Percentiles rank a stretch among this genome's conserved stretches.
These are phyloP conservation scores for Thecamonas trahens DNA, from an alignment of 78 protist genomes.

Conservation along the genomic window DNA sequence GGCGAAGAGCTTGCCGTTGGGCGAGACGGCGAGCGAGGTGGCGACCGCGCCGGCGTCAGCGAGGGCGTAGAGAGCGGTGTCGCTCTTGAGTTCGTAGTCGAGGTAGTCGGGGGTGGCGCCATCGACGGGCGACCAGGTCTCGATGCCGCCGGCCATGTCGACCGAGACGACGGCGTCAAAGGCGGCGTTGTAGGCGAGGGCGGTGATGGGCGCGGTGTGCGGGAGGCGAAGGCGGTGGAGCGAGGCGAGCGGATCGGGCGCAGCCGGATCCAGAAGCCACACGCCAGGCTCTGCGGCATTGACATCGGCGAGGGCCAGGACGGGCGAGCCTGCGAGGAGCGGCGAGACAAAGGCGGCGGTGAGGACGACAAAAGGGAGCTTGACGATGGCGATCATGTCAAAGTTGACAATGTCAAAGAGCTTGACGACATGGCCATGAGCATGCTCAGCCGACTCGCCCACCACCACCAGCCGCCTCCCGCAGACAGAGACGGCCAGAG, in stretches of 20 bases:
- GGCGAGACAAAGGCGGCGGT: slow-evolving; percentile 39
- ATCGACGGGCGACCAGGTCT: slow-evolving; percentile 59
- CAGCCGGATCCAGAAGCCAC: no score
- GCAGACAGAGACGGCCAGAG: slow-evolving; percentile 3
- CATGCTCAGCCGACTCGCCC: slow-evolving; percentile 49
- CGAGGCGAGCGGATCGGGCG: background rate
- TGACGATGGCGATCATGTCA: slow-evolving; percentile 74
- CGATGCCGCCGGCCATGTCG: slow-evolving; percentile 62
- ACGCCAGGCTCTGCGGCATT: no score
- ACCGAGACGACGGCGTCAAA: slow-evolving; percentile 24
- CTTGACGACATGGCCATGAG: no score
- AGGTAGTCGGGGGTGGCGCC: background rate
- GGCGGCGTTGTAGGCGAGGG: slow-evolving; percentile 14
- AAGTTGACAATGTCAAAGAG: slow-evolving; percentile 73
- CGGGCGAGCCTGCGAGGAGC: background rate
- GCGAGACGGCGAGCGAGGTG: slow-evolving; percentile 36
- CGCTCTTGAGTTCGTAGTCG: slow-evolving; percentile 53
- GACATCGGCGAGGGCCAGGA: background rate
- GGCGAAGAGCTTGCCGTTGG: slow-evolving; percentile 57
- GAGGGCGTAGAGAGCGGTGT: slow-evolving; percentile 84
- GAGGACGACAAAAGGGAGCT: slow-evolving; percentile 48
- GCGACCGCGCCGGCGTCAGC: slow-evolving; percentile 42
- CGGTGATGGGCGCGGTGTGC: background rate
- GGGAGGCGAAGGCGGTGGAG: background rate
- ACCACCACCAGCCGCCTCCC: slow-evolving; percentile 58